Conservation (phyloP, 2,329 filamentous ascomycete genomes). For the Metarhizium brunneum region DNA sequence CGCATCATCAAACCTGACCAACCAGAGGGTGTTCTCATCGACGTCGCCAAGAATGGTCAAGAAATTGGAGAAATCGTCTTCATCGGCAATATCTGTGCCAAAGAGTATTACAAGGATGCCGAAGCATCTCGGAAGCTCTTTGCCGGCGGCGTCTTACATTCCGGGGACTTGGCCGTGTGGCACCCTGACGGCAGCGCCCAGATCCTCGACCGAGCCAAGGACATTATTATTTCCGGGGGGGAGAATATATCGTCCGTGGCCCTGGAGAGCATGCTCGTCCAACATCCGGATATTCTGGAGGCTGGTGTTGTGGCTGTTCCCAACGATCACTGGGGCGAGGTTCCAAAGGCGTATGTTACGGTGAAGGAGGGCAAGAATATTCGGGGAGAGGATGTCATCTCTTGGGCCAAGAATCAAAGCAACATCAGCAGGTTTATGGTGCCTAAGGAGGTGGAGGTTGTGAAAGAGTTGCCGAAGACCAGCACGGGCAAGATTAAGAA, state of each 20-base stretch:
- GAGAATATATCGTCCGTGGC: conserved; percentile 96
- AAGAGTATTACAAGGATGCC: conserved; percentile 84
- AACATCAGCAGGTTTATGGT: conserved; percentile 89
- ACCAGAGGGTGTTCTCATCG: conserved; percentile 44
- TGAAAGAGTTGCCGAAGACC: conserved; percentile 89
- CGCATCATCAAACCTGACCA: conserved; percentile 75
- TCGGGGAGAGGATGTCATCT: conserved; percentile 56
- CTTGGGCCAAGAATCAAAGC: conserved; percentile 76
- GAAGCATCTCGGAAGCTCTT: conserved; percentile 83
- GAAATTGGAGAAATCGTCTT: conserved; percentile 63
- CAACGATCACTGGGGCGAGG: conserved; percentile 88
- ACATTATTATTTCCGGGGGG: conserved; percentile 95
- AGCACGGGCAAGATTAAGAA: conserved; percentile 96
- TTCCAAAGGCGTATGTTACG: conserved; percentile 91
- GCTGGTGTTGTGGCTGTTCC: conserved; percentile 81
- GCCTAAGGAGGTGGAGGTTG: conserved; percentile 61
- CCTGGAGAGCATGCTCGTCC: conserved; percentile 78
- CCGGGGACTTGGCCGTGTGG: conserved; percentile 88
- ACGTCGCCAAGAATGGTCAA: conserved; percentile 37
- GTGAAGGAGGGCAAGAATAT: conserved; percentile 53
- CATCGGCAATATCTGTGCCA: conserved; percentile 81
- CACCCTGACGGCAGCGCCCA: conserved; percentile 84
- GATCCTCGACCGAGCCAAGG: conserved; percentile 89
- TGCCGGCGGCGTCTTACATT: conserved; percentile 76
- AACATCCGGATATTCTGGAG: conserved; percentile 84